These are phyloP conservation scores for Lepidium didymum DNA, from an alignment of 345 rosid genomes.

Conservation along the genomic window DNA sequence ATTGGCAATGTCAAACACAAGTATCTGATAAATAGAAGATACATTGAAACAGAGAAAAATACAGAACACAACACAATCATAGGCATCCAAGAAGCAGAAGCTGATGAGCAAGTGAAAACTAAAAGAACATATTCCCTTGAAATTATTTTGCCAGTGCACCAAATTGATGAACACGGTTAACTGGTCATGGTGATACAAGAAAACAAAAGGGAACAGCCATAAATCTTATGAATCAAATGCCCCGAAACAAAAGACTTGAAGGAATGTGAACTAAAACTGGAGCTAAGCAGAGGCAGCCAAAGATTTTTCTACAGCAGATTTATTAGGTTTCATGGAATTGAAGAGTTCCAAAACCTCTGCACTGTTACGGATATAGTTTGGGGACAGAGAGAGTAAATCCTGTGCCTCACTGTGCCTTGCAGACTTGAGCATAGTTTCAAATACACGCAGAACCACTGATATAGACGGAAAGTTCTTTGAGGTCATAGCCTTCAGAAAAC, in stretches of 20 bases:
- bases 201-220: background rate
- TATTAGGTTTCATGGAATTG: conserved; percentile 36
- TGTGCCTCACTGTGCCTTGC: conserved; percentile 65
- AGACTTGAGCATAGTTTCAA: conserved; percentile 58
- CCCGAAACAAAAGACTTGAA: background rate
- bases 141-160: conserved; percentile 27
- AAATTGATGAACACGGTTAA: conserved; percentile 13
- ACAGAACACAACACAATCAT: background rate
- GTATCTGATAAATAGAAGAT: background rate
- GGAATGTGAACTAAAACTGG: conserved; percentile 9
- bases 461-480: conserved; percentile 62
- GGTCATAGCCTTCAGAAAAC: conserved; percentile 59
- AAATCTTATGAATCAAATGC: background rate
- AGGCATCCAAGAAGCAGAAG: background rate
- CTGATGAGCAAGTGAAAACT: background rate
- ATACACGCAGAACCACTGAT: conserved; percentile 50
- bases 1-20: background rate
- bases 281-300: conserved; percentile 27
- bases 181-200: conserved; percentile 18
- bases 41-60: background rate
- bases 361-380: conserved; percentile 54
- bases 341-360: conserved; percentile 83
- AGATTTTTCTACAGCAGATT: conserved; percentile 18
- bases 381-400: conserved; percentile 64
- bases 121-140: conserved; percentile 10